Conservation (phyloP, 306 rosid species). For the Rosa chinensis region DNA sequence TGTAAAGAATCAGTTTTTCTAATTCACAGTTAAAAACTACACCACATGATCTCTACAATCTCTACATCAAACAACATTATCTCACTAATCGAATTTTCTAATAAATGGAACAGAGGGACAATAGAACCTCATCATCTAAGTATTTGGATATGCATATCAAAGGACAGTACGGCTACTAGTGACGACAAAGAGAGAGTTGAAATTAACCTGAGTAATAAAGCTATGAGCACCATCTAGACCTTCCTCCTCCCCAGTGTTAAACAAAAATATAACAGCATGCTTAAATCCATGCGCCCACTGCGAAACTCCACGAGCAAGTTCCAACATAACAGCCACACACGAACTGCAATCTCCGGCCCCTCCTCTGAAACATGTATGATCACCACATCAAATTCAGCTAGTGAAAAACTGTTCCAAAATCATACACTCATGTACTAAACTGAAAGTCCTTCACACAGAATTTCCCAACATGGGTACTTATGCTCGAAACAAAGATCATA, state of each 20-base stretch:
- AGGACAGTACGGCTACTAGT: not conserved
- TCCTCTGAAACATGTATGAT: constrained; percentile 62
- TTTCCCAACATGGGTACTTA: not conserved
- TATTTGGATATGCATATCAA: not conserved
- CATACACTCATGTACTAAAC: no score
- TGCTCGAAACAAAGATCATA: not conserved
- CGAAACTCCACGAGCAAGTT: constrained; percentile 95
- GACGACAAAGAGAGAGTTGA: constrained; percentile 5
- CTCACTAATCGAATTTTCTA: not conserved
- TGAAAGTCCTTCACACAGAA: not conserved
- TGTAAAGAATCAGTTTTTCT: not conserved
- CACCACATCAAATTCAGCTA: not conserved
- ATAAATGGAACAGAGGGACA: not conserved
- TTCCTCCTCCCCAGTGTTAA: constrained; percentile 98
- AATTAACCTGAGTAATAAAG: constrained; percentile 84
- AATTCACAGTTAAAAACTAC: not conserved
- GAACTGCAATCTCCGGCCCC: constrained; percentile 99
- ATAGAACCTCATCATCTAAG: not conserved
- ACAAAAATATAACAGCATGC: constrained; percentile 77
- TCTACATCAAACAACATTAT: not conserved
- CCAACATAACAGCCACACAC: constrained; percentile 89
- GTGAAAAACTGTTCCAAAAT: not conserved
- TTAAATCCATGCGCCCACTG: constrained; percentile 97
- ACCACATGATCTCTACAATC: not conserved
- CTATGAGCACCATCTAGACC: constrained; percentile 97